Evolutionary conservation across 2,329 filamentous ascomycete genomes (phyloP).

Genomic region (Apiospora rasikravindrae): DNA sequence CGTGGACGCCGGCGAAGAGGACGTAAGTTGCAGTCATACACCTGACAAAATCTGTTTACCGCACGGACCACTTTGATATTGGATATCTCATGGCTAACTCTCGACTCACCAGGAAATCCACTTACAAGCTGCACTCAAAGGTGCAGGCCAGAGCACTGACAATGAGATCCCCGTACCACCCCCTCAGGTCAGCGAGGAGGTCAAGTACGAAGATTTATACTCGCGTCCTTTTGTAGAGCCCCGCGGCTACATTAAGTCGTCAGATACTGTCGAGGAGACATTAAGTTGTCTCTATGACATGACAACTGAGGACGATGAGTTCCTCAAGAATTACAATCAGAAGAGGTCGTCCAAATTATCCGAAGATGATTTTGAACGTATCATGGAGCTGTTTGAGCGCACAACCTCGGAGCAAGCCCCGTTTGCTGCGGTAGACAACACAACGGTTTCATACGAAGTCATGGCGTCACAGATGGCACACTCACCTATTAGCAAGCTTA

Average conservation of each 20-base stretch:
- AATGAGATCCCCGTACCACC: slow-evolving; percentile 71
- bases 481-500: slow-evolving; percentile 53
- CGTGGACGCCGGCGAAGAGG: slow-evolving; percentile 96
- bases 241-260: slow-evolving; percentile 94
- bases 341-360: slow-evolving; percentile 74
- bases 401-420: slow-evolving; percentile 83
- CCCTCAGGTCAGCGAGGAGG: slow-evolving; percentile 64
- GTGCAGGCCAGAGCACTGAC: slow-evolving; percentile 56
- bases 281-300: slow-evolving; percentile 92
- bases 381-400: slow-evolving; percentile 95
- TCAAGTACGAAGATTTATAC: slow-evolving; percentile 91
- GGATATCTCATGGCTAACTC: slow-evolving; percentile 20
- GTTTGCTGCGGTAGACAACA: slow-evolving; percentile 87
- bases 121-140: slow-evolving; percentile 79
- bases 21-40: slow-evolving; percentile 58
- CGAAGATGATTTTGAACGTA: slow-evolving; percentile 90
- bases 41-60: slow-evolving; percentile 15
- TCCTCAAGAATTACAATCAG: slow-evolving; percentile 82
- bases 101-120: slow-evolving; percentile 77
- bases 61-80: slow-evolving; percentile 20
- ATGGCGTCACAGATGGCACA: slow-evolving; percentile 72
- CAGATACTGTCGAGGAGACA: slow-evolving; percentile 96
- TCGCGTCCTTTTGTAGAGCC: slow-evolving; percentile 80
- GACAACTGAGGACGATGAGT: slow-evolving; percentile 86
- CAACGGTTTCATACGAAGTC: slow-evolving; percentile 76